A percentile compares a stretch with the other conserved stretches of the same genome.
Conservation (phyloP, 306 rosid species). For the Rubus idaeus region DNA sequence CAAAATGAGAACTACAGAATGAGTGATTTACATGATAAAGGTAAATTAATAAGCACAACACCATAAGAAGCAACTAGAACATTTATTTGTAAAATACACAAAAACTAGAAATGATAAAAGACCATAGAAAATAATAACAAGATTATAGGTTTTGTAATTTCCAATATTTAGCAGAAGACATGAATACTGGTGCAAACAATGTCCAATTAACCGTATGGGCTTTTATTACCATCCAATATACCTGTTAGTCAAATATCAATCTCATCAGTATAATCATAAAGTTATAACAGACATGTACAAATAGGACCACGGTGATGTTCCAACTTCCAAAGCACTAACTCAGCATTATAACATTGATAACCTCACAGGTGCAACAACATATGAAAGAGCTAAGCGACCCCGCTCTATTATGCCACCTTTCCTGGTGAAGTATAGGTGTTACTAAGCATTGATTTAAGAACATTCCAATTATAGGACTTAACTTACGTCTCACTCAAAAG, state of each 20-base stretch:
- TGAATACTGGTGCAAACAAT: not conserved
- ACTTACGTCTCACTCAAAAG: conserved; percentile 86
- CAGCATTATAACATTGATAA: not conserved
- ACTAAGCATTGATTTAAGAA: conserved; percentile 2
- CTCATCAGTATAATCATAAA: not conserved
- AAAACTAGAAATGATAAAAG: not conserved
- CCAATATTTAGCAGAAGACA: not conserved
- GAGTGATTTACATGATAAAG: not conserved
- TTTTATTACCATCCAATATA: not conserved
- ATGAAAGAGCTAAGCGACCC: not conserved
- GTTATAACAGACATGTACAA: not conserved
- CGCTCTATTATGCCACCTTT: not conserved
- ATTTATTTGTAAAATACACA: not conserved
- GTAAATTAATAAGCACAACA: not conserved
- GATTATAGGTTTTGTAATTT: not conserved
- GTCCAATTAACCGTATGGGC: not conserved
- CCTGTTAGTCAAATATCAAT: not conserved
- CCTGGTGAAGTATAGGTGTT: not conserved
- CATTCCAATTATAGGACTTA: conserved; percentile 17
- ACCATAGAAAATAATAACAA: not conserved
- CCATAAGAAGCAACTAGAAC: not conserved
- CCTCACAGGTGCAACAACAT: not conserved
- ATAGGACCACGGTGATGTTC: not conserved
- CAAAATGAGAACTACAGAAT: conserved; percentile 7
- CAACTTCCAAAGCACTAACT: not conserved